Base-by-base conservation (phyloP, 2,329 filamentous ascomycete genomes). In the Trichoderma sp. region DNA sequence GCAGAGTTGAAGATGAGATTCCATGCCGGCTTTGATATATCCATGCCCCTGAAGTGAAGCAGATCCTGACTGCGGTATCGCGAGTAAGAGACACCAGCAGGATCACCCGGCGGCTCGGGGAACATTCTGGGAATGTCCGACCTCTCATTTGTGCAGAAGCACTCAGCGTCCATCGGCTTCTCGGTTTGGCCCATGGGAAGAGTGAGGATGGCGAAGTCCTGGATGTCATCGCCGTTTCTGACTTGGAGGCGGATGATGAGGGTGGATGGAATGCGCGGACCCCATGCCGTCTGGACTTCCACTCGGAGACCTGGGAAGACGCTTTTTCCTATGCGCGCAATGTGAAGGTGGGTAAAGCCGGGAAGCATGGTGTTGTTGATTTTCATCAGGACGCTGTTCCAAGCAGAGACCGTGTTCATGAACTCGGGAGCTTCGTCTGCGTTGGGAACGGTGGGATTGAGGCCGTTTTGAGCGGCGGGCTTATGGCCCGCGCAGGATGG, bases 291-390 rank as follows among this genome's bases (percentile, higher is more conserved):
- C n/a, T 52, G 48, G 17, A 52, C 39, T 17, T 62, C 47, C 17
- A 54, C 50, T 30, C 59, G 59, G n/a, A 62, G 34, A 12, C 59
- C 59, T 24, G 59, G 7, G 19, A 48, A n/a, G 34, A 30, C 30
- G 24, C 24, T 30, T 24, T 9, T 21, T 24, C 3, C 59, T 24
- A 62, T 2, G 1, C 34, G 34, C 5, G 19, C 44, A 28, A 50
- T 28, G 21, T 60, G 45, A 1, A 26, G 28, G 2, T 15, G 3
- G 10, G 34, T 19, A 3, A 60, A 60, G 7, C 57, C 57, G 14
- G 45, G 45, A 12, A 60, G 39, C 39, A 60, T 7, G 0, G 1
- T 12, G 6, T 47, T 15, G 12, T 60, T 50, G 9, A 50, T 21
- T 3, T 60, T 30, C 26, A 60, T 30, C 7, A 60, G 30, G 9